phyloP scores from a whole-genome alignment of 1,284 basidiomycete species.

The Waitea zeae region DNA sequence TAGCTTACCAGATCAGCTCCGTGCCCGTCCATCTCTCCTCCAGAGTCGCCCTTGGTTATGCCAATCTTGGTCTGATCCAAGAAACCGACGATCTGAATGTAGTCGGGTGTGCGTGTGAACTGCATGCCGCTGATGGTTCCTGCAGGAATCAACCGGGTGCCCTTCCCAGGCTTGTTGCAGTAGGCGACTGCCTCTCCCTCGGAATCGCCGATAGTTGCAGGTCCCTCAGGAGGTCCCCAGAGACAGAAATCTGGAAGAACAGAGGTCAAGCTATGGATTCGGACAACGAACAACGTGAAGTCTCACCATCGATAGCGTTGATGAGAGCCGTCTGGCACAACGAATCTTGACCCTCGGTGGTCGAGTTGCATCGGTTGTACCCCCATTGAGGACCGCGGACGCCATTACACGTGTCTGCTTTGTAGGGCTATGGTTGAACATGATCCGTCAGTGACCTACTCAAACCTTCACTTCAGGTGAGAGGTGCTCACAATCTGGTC shows the following conservation, averaged over 20 bases:
- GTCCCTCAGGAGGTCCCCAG: constrained; percentile 29
- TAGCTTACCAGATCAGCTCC: constrained; percentile 31
- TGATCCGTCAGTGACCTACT: background rate
- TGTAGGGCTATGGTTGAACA: constrained; percentile 42
- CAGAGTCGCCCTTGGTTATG: constrained; percentile 33
- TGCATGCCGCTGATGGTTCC: constrained; percentile 49
- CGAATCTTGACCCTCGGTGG: constrained; percentile 40
- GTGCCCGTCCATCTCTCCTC: constrained; percentile 51
- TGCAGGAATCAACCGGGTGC: constrained; percentile 45
- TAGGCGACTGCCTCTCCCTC: constrained; percentile 57
- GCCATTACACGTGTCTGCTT: constrained; percentile 28
- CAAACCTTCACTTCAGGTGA: background rate
- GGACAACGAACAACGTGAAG: background rate
- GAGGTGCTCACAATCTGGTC: constrained; percentile 26
- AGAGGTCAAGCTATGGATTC: constrained; percentile 7
- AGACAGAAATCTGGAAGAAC: constrained; percentile 37
- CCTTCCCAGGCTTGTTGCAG: constrained; percentile 54
- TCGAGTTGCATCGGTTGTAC: constrained; percentile 57
- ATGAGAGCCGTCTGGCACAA: constrained; percentile 46
- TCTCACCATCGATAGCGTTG: constrained; percentile 33
- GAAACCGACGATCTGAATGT: constrained; percentile 41
- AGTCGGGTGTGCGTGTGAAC: constrained; percentile 44
- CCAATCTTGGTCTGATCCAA: constrained; percentile 45
- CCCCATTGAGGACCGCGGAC: constrained; percentile 42
- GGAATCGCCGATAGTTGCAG: constrained; percentile 37